Base-by-base conservation (phyloP, 2,329 filamentous ascomycete genomes). In the Graphilbum sp. region DNA sequence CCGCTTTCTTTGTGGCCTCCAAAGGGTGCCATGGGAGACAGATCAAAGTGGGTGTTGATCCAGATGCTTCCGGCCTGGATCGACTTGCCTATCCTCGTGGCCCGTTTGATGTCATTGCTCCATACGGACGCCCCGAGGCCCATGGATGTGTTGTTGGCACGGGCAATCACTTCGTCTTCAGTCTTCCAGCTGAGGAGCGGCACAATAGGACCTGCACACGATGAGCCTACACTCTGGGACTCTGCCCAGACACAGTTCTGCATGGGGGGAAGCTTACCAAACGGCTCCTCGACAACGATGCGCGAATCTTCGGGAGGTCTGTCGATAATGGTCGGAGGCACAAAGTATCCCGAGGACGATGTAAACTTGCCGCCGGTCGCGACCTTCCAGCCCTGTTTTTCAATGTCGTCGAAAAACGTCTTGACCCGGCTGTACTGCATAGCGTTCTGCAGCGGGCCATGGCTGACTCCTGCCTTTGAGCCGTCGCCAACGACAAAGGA, bases 291-390 rank as follows among this genome's bases (percentile, higher is more conserved):
- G 3, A 56, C 53, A 0, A 75, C 69, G 31, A 79, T 65, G 1
- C 61, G 57, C 0, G 69, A 66, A 30, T 63, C 54, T 31, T 73
- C 67, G 0, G 67, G 62, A 1, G 72, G 72, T 46, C 71, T 69
- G 37, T 74, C 65, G 41, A 77, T 61, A 40, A 78, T 67, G n/a
- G 68, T 67, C 0, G 73, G 72, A 3, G 62, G 52, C 40, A 76
- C 56, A 44, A 69, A 70, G 52, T 67, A 75, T 2, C 70, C 73
- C 35, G 31, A 18, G 5, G 11, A 18, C 4, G 12, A 5, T 5
- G 5, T 11, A 13, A 17, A 5, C 12, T 35, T 35, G 35, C 66
- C 64, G 13, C 61, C 64, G 17, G 61, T 42, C 0, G 58, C 63
- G 16, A 65, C 54, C n/a, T 59, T 62, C 31, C 11, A 32, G 16